Evolutionary conservation across 495 filamentous ascomycete species (phyloP).

Genomic region (Trichoderma virens): DNA sequence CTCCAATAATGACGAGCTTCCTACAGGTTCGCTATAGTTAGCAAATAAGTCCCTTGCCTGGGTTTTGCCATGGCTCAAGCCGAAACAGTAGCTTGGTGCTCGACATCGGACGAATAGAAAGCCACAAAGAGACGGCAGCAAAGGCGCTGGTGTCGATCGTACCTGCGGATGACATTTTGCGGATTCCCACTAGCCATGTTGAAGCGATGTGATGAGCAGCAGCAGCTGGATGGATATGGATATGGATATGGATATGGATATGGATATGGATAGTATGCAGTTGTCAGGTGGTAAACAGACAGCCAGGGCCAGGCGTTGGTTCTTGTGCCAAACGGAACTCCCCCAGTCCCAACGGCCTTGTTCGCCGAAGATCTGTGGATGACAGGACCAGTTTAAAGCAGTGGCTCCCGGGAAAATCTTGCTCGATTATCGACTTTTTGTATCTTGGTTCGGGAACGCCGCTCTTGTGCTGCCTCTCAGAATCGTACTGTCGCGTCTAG

Average conservation of each 20-base stretch:
- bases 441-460: conserved; percentile 1
- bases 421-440: background rate
- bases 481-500: conserved; percentile 9
- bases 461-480: background rate
- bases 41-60: conserved; percentile 8
- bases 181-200: conserved; percentile 27
- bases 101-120: background rate
- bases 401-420: background rate
- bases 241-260: too few species aligned
- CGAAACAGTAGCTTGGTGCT: background rate
- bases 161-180: conserved; percentile 34
- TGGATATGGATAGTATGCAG: too few species aligned
- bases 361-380: background rate
- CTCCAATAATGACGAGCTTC: conserved; percentile 98
- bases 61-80: background rate
- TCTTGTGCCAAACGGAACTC: background rate
- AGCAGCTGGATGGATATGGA: background rate
- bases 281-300: background rate
- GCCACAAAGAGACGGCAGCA: background rate
- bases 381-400: conserved; percentile 1
- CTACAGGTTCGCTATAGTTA: conserved; percentile 40
- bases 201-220: background rate
- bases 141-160: conserved; percentile 16
- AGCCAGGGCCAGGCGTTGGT: background rate
- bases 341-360: background rate